Conservation (phyloP, 2,329 filamentous ascomycete species). For the Phialophora chinensis region DNA sequence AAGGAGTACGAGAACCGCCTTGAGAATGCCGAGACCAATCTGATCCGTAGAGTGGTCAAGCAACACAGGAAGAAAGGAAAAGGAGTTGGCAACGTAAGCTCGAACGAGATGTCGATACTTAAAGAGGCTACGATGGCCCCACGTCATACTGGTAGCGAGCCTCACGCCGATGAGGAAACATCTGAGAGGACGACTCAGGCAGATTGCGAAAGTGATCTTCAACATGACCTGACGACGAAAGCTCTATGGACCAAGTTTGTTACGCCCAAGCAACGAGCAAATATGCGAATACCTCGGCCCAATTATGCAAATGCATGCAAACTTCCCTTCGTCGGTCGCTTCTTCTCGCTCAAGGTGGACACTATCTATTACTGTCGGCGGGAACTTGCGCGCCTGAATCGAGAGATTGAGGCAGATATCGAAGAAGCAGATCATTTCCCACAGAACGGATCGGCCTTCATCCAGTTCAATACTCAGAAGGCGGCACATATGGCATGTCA, state of each 20-base stretch:
- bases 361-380: slow-evolving; percentile 41
- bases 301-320: slow-evolving; percentile 32
- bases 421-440: slow-evolving; percentile 37
- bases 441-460: slow-evolving; percentile 39
- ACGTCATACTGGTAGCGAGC: not conserved
- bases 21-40: slow-evolving; percentile 43
- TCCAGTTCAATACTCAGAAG: slow-evolving; percentile 41
- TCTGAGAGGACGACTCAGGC: slow-evolving; percentile 17
- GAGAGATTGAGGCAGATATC: slow-evolving; percentile 38
- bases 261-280: slow-evolving; percentile 36
- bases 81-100: slow-evolving; percentile 9
- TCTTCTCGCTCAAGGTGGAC: slow-evolving; percentile 39
- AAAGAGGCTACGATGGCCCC: slow-evolving; percentile 7
- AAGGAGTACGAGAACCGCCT: slow-evolving; percentile 41
- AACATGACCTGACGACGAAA: slow-evolving; percentile 30
- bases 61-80: slow-evolving; percentile 33
- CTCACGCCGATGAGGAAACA: slow-evolving; percentile 11
- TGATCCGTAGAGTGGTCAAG: slow-evolving; percentile 37
- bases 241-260: slow-evolving; percentile 40
- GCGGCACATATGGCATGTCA: slow-evolving; percentile 40
- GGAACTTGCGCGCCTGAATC: slow-evolving; percentile 41
- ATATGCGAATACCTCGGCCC: slow-evolving; percentile 38
- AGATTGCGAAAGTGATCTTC: slow-evolving; percentile 28
- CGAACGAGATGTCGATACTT: slow-evolving; percentile 20
- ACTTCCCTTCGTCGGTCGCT: slow-evolving; percentile 39